Evolutionary conservation across 441 rosid species (phyloP).

Genomic region (Populus tomentosa): DNA sequence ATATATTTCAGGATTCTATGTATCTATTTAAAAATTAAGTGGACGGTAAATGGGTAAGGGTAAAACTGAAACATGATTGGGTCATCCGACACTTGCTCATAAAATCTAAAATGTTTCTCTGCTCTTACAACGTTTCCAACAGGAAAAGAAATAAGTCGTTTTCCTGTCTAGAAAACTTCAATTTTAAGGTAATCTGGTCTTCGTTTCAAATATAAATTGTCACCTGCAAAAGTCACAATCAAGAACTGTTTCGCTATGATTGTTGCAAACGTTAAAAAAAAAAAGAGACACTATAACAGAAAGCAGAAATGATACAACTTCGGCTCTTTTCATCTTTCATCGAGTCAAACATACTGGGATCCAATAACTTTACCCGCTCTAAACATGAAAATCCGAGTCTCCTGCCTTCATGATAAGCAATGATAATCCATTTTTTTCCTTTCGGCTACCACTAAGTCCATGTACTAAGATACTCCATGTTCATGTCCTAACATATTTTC

Average conservation of each 20-base stretch:
- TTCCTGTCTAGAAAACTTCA: background rate
- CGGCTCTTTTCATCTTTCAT: background rate
- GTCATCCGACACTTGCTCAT: no score
- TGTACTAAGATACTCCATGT: slow-evolving; percentile 11
- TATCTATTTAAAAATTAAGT: no score
- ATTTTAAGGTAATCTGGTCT: background rate
- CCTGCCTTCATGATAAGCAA: slow-evolving; percentile 32
- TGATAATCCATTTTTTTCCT: slow-evolving; percentile 15
- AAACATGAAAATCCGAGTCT: slow-evolving; percentile 18
- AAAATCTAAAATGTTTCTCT: background rate
- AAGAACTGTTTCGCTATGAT: background rate
- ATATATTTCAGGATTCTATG: no score
- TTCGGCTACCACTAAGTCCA: slow-evolving; percentile 36
- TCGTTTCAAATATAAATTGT: background rate
- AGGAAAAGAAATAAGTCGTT: background rate
- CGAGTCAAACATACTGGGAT: slow-evolving; percentile 23
- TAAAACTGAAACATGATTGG: no score
- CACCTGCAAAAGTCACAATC: background rate
- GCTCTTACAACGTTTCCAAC: background rate
- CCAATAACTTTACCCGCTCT: slow-evolving; percentile 22
- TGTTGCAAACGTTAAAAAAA: background rate
- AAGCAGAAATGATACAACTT: slow-evolving; percentile 3
- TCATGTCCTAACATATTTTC: background rate
- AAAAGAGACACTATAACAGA: background rate
- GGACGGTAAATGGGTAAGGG: no score